Evolutionary conservation across 1,284 basidiomycete genomes (phyloP), one percentile per base, ranked within the genome.

Genomic region (Microstroma glucosiphilum): DNA sequence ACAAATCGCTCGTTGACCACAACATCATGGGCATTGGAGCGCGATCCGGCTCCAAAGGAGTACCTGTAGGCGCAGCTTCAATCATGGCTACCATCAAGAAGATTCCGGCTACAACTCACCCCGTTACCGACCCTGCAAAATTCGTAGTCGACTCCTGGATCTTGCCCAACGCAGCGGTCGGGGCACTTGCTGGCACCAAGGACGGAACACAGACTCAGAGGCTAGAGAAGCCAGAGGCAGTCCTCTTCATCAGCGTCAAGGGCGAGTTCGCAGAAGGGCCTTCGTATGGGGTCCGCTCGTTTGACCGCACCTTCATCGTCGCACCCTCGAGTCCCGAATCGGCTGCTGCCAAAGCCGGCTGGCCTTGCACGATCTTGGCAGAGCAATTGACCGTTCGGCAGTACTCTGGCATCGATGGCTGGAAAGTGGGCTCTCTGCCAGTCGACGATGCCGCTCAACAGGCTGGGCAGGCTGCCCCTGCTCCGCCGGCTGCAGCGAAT

Each of bases 251-350:
- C 67, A 87, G 85, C 60, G 84, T 97, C 40, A 92, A 97, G 77
- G 94, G 94, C 7, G 88, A 97, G 78, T 96, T 93, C 76, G 84
- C 84, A 57, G 94, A 98, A 84, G 80, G 75, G 43, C 82, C 82
- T 1, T 75, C 76, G 25, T 74, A 80, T 46, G 92, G 91, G 9
- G 82, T 92, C 26, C 86, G 94, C 53, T 96, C 92, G 6, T 98
- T 98, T 79, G 92, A 96, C 77, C 86, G 94, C 58, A 88, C 90
- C 0, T 96, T 97, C 76, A 84, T 96, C 57, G 83, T 98, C 12
- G 88, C 87, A 1, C 89, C 90, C 19, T 87, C 91, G 2, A 81
- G 86, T 37, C 85, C 89, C 53, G 89, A 87, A 30, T 92, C 93
- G 68, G 82, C 86, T 88, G 90, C 92, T 7, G 88, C 87, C 71